phyloP scores from a whole-genome alignment of 495 filamentous ascomycete genomes.

The Oidiodendron maius region DNA sequence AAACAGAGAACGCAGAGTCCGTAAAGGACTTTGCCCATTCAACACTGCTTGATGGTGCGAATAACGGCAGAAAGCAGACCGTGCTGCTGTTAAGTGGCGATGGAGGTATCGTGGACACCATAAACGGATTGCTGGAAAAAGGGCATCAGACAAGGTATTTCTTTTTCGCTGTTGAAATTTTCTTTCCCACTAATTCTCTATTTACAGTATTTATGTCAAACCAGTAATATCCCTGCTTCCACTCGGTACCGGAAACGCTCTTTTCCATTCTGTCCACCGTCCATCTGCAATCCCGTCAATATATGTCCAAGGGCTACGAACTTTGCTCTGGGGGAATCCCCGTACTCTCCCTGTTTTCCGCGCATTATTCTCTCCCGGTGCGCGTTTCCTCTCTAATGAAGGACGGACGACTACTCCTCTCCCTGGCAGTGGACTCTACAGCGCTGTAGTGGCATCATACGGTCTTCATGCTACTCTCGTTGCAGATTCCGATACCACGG shows the following conservation, averaged over 20 bases:
- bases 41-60: constrained; percentile 41
- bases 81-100: constrained; percentile 81
- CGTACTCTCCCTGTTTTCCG: constrained; percentile 47
- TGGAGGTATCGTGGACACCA: constrained; percentile 70
- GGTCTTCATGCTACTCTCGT: constrained; percentile 84
- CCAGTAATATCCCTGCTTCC: constrained; percentile 64
- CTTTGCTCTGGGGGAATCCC: constrained; percentile 48
- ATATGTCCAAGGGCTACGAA: constrained; percentile 39
- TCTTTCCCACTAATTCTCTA: not conserved
- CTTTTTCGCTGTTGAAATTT: not conserved
- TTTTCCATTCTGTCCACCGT: constrained; percentile 62
- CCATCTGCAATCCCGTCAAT: constrained; percentile 14
- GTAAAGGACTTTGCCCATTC: constrained; percentile 53
- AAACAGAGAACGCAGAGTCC: constrained; percentile 54
- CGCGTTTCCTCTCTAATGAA: constrained; percentile 45
- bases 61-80: constrained; percentile 43
- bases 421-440: constrained; percentile 42
- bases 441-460: constrained; percentile 83
- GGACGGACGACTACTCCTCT: constrained; percentile 20
- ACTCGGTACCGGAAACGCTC: constrained; percentile 84
- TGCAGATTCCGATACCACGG: constrained; percentile 76
- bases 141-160: constrained; percentile 10
- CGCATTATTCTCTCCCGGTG: constrained; percentile 60
- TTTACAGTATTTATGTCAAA: constrained; percentile 12
- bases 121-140: constrained; percentile 54